These are phyloP conservation scores for Naganishia antarctica DNA, from an alignment of 768 basidiomycete species.

Conservation along the genomic window DNA sequence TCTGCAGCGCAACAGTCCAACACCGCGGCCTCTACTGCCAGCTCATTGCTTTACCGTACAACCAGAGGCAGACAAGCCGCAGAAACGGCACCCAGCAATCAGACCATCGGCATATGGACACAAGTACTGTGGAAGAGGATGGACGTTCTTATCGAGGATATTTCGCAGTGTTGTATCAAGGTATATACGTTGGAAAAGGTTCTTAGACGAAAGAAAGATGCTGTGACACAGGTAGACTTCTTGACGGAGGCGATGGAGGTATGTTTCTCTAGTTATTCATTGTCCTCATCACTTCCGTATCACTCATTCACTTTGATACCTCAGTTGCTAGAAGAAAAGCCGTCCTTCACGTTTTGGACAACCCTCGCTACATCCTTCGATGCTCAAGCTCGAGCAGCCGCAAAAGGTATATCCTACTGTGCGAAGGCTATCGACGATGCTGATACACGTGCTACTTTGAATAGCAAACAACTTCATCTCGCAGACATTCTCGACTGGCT, in stretches of 20 bases:
- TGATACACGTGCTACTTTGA: not conserved
- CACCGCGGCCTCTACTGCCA: constrained; percentile 35
- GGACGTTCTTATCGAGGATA: constrained; percentile 76
- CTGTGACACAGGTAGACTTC: constrained; percentile 68
- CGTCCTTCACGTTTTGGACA: constrained; percentile 86
- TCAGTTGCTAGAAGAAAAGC: constrained; percentile 68
- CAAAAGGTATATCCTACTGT: constrained; percentile 58
- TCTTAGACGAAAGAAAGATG: constrained; percentile 78
- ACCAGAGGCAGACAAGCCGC: not conserved
- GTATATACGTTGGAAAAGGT: constrained; percentile 95
- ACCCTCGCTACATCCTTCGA: constrained; percentile 74
- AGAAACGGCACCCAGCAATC: constrained; percentile 75
- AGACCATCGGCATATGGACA: constrained; percentile 80
- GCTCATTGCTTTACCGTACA: constrained; percentile 54
- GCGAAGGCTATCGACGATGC: too few relatives aligned
- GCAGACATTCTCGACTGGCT: constrained; percentile 77
- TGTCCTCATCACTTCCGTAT: not conserved
- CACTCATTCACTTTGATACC: constrained; percentile 1
- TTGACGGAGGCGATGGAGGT: constrained; percentile 93
- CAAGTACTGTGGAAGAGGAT: constrained; percentile 74
- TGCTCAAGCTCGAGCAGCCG: constrained; percentile 70
- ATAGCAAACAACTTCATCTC: constrained; percentile 86
- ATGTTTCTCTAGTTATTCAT: constrained; percentile 24
- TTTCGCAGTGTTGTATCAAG: constrained; percentile 88
- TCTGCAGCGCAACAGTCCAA: constrained; percentile 26